Evolutionary conservation across 1,284 basidiomycete genomes (phyloP).

Genomic region (Tylopilus sp.): DNA sequence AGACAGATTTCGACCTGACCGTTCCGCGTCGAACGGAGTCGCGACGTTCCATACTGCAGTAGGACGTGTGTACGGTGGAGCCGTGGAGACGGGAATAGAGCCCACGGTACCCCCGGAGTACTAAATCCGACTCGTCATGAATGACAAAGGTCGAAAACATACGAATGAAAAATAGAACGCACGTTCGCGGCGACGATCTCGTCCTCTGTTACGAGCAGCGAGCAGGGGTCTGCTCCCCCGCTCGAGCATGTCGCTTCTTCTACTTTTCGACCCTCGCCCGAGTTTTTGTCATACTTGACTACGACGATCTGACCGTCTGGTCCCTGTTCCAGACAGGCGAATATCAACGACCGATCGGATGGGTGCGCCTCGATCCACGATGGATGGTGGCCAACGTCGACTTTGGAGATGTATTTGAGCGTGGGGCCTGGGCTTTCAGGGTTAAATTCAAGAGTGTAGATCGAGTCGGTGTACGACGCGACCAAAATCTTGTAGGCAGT

Average conservation of each 20-base stretch:
- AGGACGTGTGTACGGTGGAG: conserved; percentile 56
- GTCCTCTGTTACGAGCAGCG: conserved; percentile 59
- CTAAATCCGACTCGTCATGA: conserved; percentile 45
- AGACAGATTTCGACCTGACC: conserved; percentile 66
- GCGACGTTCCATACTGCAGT: conserved; percentile 39
- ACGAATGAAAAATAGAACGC: conserved; percentile 39
- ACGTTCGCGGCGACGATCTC: conserved; percentile 77
- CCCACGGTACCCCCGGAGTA: conserved; percentile 70
- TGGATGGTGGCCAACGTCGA: conserved; percentile 70
- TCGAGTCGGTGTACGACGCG: conserved; percentile 70
- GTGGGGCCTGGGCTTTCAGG: conserved; percentile 43
- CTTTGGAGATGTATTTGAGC: conserved; percentile 56
- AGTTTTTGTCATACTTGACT: conserved; percentile 58
- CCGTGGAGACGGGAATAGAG: conserved; percentile 59
- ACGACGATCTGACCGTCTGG: conserved; percentile 66
- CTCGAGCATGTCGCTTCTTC: conserved; percentile 47
- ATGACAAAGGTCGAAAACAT: too few species aligned
- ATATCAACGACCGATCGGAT: conserved; percentile 62
- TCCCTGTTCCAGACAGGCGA: conserved; percentile 65
- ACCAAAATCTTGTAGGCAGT: conserved; percentile 60
- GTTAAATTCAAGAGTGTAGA: conserved; percentile 65
- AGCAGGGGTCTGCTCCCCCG: conserved; percentile 72
- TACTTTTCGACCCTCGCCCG: conserved; percentile 28
- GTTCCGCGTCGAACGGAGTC: conserved; percentile 53
- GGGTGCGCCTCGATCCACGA: conserved; percentile 77